Evolutionary conservation across 2,329 filamentous ascomycete genomes (phyloP), one percentile per base, ranked within the genome.

Genomic region (Pyrenochaeta sp.): DNA sequence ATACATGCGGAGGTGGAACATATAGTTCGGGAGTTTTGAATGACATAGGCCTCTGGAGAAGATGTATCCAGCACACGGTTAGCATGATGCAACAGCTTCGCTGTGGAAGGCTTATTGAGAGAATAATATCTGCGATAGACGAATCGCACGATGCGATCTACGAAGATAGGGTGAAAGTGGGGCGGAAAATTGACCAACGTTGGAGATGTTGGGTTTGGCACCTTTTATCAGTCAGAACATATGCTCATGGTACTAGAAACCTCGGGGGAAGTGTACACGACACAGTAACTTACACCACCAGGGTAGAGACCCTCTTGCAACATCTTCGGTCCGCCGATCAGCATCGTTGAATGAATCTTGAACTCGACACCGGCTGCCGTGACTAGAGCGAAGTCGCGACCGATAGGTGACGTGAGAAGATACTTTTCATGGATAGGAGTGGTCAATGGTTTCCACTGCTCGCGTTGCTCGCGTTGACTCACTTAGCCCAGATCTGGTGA

Each of bases 1-100:
- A 40, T 57, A 62, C 52, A 66, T 64, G 45, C 46, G 56, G 30
- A 64, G 25, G 28, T 61, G 60, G 36, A 61, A 59, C 12, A 37
- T 37, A 30, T 48, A 50, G 32, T 54, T 32, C 5, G 37, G 54
- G 30, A 57, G 48, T 25, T 34, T 37, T 27, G 49, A 34, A 22
- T 43, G 12, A 2, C 12, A 19, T 43, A 19, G 15, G 34, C 19
- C 30, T 36, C 32, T 36, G 7, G 32, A 13, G 32, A 36, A 36
- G 32, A 36, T 36, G 32, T 10, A 13, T 36, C 32, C 7, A 12
- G 32, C 32, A 13, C 32, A 36, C 13, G 32, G 32, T 8, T 36
- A 3, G 32, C 32, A 13, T 36, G 32, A 9, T 9, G 32, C 32
- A 36, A 36, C 32, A 13, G 32, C 32, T 9, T 13, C 2, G 32